Conservation (phyloP, 805 yeast species). For the Torulaspora indica region DNA sequence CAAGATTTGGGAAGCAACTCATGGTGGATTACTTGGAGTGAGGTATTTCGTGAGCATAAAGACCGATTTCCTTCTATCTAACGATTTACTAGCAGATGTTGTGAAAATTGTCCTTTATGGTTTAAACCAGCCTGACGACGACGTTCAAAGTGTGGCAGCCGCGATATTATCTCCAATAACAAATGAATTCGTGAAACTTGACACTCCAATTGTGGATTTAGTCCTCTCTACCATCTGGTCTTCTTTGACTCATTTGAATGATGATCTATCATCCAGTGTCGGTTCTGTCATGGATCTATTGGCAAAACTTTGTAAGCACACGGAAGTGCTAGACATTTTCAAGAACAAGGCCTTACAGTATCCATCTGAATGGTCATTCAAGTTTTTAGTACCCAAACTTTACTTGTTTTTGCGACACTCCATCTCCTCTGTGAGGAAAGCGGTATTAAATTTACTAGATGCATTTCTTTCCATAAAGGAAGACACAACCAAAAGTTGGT, state of each 20-base stretch:
- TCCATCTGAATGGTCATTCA: slow-evolving; percentile 53
- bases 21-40: slow-evolving; percentile 94
- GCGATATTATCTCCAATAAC: slow-evolving; percentile 89
- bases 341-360: slow-evolving; percentile 53
- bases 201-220: slow-evolving; percentile 43
- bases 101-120: slow-evolving; percentile 86
- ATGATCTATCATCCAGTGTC: slow-evolving; percentile 89
- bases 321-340: slow-evolving; percentile 68
- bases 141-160: slow-evolving; percentile 96
- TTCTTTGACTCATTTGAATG: slow-evolving; percentile 75
- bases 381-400: slow-evolving; percentile 76
- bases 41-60: slow-evolving; percentile 88
- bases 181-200: slow-evolving; percentile 69
- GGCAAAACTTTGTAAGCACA: slow-evolving; percentile 79
- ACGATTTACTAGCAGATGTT: slow-evolving; percentile 58
- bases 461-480: slow-evolving; percentile 66
- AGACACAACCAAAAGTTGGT: slow-evolving; percentile 59
- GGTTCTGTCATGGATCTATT: slow-evolving; percentile 94
- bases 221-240: slow-evolving; percentile 80
- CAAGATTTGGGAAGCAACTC: slow-evolving; percentile 92
- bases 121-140: slow-evolving; percentile 75
- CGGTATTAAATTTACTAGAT: slow-evolving; percentile 73
- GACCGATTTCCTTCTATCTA: slow-evolving; percentile 63
- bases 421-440: slow-evolving; percentile 81
- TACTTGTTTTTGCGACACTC: slow-evolving; percentile 94